phyloP scores from a whole-genome alignment of 257 asterid species.

The Dorcoceras hygrometricum region DNA sequence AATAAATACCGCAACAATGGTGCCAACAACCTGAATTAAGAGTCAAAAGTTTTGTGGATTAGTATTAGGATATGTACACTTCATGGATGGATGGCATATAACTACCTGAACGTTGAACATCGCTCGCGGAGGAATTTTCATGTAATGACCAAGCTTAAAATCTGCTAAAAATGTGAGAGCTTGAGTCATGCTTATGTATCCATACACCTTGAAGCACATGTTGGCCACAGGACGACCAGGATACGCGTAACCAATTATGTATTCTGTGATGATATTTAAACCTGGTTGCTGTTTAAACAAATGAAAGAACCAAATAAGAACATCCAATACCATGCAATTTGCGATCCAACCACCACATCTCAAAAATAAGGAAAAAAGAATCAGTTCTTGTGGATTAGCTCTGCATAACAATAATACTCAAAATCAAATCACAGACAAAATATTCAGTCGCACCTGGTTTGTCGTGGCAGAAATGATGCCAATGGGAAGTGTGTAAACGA shows the following conservation, averaged over 20 bases:
- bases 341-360: not conserved
- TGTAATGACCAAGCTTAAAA: constrained; percentile 69
- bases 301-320: not conserved
- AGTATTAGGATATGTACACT: not conserved
- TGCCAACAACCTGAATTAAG: constrained; percentile 45
- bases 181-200: constrained; percentile 66
- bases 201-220: constrained; percentile 60
- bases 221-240: constrained; percentile 64
- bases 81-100: not conserved
- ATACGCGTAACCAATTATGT: constrained; percentile 46
- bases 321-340: not conserved
- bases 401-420: no score
- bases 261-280: constrained; percentile 52
- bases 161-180: constrained; percentile 45
- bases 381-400: no score
- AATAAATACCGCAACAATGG: constrained; percentile 32
- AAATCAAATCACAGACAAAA: no score
- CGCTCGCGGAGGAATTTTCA: constrained; percentile 71
- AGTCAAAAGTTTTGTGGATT: not conserved
- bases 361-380: no score
- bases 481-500: constrained; percentile 52
- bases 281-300: constrained; percentile 39
- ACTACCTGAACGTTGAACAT: constrained; percentile 62
- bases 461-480: constrained; percentile 56
- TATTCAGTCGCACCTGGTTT: constrained; percentile 39